Evolutionary conservation across 2,329 filamentous ascomycete genomes (phyloP), one percentile per base, ranked within the genome.

Genomic region (Penicillium sp.): DNA sequence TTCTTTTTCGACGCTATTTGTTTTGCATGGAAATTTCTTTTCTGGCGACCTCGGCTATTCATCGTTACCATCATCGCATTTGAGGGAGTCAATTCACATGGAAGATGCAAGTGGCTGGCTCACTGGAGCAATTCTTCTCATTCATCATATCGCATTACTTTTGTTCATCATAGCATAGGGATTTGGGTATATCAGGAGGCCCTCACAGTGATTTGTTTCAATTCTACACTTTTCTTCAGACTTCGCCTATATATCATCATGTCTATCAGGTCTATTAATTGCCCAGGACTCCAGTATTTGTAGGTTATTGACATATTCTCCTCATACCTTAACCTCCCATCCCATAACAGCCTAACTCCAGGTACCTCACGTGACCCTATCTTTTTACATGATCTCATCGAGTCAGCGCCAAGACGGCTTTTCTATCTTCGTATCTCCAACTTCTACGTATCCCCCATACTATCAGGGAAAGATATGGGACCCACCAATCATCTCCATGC

Each of bases 311-410:
- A n/a, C n/a, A n/a, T n/a, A n/a, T n/a, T n/a, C n/a, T n/a, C n/a
- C n/a, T n/a, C n/a, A n/a, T n/a, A n/a, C n/a, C n/a, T n/a, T n/a
- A n/a, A n/a, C n/a, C n/a, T n/a, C n/a, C n/a, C n/a, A n/a, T n/a
- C n/a, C n/a, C n/a, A n/a, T n/a, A n/a, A n/a, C n/a, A n/a, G n/a
- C n/a, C n/a, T n/a, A n/a, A n/a, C n/a, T n/a, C n/a, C n/a, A n/a
- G n/a, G n/a, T n/a, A n/a, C n/a, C n/a, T n/a, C n/a, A n/a, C n/a
- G n/a, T n/a, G n/a, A n/a, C n/a, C 4, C 10, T 41, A 46, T 34
- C 7, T 30, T 22, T 62, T 67, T 67, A 68, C 65, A 67, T 61
- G 65, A 68, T 67, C 52, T 25, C 50, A 68, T 68, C 64, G 65
- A 67, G 65, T 68, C 64, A 67, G 49, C 55, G 37, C 25, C 22